Evolutionary conservation across 1,284 basidiomycete species (phyloP), one percentile per base, ranked within the genome.

Genomic region (Ceratobasidium sp.): DNA sequence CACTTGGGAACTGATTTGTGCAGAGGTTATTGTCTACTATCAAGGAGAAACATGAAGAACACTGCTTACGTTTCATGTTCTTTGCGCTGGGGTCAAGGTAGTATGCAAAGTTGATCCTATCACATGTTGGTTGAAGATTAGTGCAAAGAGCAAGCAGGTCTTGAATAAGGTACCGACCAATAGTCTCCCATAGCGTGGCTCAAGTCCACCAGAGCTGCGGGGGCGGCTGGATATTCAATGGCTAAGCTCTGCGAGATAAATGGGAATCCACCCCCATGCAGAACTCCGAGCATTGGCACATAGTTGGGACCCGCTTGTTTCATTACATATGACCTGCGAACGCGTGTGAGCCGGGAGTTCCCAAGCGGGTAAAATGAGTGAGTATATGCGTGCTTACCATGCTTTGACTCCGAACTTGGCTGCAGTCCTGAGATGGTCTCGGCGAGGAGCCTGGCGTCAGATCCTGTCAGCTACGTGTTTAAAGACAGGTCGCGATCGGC

Each of bases 21-120:
- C 26, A 44, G 6, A 23, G 3, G 26, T 58, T 11, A 52, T 18
- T 38, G n/a, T 18, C 28, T 18, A 44, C 7, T 21, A 26, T 11
- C 21, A 23, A 4, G 47, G 21, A 52, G 18, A 7, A 18, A 11
- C 7, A 28, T 16, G 1, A 21, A 35, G 46, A 14, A 1, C 28
- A 14, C 21, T 11, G 21, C 66, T 32, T 47, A 69, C 66, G 54
- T 30, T 58, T 46, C 3, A 32, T 28, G 18, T n/a, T 35, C 28
- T 30, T 69, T 23, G 52, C n/a, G 14, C 57, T 69, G 18, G 66
- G 66, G 18, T 69, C 52, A 26, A 69, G 46, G 38, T 69, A 32
- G 54, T 69, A 69, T 16, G 66, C 66, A 58, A 69, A 69, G n/a
- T 69, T 57, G 23, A 69, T 46, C 66, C 66, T 69, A 26, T 8